phyloP scores from a whole-genome alignment of 2,329 filamentous ascomycete genomes.

The Alternaria sp. region DNA sequence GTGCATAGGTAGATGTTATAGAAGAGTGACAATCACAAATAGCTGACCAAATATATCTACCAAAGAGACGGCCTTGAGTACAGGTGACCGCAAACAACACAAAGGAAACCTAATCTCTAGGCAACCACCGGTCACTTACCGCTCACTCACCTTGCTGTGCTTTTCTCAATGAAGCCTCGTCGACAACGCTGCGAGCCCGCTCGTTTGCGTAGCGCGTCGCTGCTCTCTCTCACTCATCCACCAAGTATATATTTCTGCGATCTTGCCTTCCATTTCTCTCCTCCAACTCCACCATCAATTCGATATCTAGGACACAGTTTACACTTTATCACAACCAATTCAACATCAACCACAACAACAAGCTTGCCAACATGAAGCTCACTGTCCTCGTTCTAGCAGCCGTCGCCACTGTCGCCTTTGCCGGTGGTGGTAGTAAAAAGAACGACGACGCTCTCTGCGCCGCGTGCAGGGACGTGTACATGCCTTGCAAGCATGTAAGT shows the following conservation, averaged over 20 bases:
- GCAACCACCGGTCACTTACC: neutral
- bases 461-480: neutral
- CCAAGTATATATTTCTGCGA: neutral
- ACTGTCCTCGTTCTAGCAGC: neutral
- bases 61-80: neutral
- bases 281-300: neutral
- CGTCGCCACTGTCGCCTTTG: neutral
- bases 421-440: neutral
- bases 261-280: neutral
- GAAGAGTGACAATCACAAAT: too few species aligned
- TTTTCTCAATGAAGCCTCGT: neutral
- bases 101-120: neutral
- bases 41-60: neutral
- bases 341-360: neutral
- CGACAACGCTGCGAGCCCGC: neutral
- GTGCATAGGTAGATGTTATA: too few species aligned
- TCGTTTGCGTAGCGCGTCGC: neutral
- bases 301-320: neutral
- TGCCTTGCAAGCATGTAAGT: neutral
- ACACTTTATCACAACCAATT: neutral
- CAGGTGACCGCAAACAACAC: neutral
- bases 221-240: neutral
- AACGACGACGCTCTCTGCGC: neutral
- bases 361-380: slow-evolving; percentile 4
- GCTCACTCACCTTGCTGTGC: neutral